phyloP scores from a whole-genome alignment of 2,329 filamentous ascomycete genomes.

The Colletotrichum camelliae region DNA sequence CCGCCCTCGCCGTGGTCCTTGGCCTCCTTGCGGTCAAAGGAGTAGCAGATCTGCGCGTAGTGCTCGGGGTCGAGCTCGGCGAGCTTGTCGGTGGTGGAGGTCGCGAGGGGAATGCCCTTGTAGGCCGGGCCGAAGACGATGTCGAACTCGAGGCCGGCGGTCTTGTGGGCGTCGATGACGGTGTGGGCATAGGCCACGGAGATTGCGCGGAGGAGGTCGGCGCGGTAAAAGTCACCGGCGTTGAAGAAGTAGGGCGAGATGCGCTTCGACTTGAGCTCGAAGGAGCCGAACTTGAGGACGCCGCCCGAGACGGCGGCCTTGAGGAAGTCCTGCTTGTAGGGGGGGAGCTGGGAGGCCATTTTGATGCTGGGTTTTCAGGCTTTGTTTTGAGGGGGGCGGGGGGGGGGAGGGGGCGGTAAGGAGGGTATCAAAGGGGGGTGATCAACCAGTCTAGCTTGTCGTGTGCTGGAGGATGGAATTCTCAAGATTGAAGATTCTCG shows the following conservation, averaged over 20 bases:
- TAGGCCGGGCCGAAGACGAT: constrained; percentile 94
- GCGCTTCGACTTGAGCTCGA: constrained; percentile 91
- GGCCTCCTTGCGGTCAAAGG: constrained; percentile 94
- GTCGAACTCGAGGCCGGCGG: constrained; percentile 66
- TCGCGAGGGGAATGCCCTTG: constrained; percentile 94
- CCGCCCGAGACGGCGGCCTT: constrained; percentile 69
- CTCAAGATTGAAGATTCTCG: not conserved
- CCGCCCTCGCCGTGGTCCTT: constrained; percentile 97
- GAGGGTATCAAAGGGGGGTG: not conserved
- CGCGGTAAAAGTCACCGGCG: constrained; percentile 87
- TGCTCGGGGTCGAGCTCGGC: constrained; percentile 68
- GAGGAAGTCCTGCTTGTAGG: constrained; percentile 78
- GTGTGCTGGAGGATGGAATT: constrained; percentile 7
- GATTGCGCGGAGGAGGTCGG: constrained; percentile 77
- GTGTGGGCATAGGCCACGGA: constrained; percentile 80
- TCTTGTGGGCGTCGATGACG: constrained; percentile 54
- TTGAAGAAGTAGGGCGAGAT: constrained; percentile 98
- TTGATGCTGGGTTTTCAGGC: constrained; percentile 15
- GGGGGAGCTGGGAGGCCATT: constrained; percentile 53
- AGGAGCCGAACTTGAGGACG: constrained; percentile 82
- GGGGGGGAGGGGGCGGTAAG: not conserved
- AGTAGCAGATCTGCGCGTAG: constrained; percentile 78
- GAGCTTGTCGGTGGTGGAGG: constrained; percentile 77
- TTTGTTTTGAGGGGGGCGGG: not conserved
- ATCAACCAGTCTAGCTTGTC: constrained; percentile 13